Evolutionary conservation across 768 basidiomycete species (phyloP).

Genomic region (Boletus huronensis): DNA sequence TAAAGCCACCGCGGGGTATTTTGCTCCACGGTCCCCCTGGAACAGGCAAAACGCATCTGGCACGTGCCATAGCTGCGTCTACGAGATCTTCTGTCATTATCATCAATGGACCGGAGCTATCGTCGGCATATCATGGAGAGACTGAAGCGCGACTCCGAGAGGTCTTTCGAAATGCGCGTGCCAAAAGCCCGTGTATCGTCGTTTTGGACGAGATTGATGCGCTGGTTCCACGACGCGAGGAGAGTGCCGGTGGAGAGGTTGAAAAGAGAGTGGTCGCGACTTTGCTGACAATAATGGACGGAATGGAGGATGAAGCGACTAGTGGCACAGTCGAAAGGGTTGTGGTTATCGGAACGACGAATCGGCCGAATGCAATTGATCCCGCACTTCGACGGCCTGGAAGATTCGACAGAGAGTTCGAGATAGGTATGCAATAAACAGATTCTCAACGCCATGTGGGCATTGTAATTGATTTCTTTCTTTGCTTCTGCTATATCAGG

Average conservation of each 20-base stretch:
- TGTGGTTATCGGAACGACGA: constrained; percentile 94
- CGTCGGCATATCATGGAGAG: constrained; percentile 95
- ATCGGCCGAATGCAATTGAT: constrained; percentile 93
- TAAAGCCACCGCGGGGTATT: constrained; percentile 96
- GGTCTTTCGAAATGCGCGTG: constrained; percentile 81
- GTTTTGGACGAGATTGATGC: constrained; percentile 97
- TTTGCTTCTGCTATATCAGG: constrained; percentile 43
- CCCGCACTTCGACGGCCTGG: constrained; percentile 88
- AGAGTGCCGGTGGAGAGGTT: constrained; percentile 88
- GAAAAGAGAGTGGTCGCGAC: constrained; percentile 96
- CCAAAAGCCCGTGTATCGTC: constrained; percentile 85
- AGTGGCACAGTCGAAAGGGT: constrained; percentile 53
- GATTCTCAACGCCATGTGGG: neutral
- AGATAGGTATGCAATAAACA: constrained; percentile 62
- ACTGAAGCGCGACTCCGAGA: constrained; percentile 88
- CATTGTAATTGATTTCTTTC: neutral
- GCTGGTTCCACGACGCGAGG: constrained; percentile 85
- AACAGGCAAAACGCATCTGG: constrained; percentile 96
- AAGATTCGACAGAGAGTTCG: constrained; percentile 91
- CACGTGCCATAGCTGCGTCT: constrained; percentile 88
- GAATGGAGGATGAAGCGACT: constrained; percentile 55
- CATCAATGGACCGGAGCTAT: constrained; percentile 93
- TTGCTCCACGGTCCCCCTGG: constrained; percentile 95
- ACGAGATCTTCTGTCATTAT: constrained; percentile 85
- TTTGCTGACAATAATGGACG: constrained; percentile 91